A percentile compares a stretch with the other conserved stretches of the same genome.
Conservation (phyloP, 371 early-diverging fungal genomes). For the Mucor sp. region DNA sequence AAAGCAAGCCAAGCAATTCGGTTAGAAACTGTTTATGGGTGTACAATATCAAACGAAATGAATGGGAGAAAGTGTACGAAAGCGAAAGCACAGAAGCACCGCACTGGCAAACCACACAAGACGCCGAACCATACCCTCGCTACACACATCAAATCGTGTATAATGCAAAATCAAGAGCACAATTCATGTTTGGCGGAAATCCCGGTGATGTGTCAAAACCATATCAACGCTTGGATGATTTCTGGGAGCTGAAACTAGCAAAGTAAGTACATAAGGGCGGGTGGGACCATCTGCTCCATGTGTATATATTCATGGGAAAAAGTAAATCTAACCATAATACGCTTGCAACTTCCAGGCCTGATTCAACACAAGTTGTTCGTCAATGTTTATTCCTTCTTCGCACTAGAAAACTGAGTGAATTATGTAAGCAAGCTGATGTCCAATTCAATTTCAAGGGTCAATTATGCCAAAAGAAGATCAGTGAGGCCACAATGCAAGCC, state of each 20-base stretch:
- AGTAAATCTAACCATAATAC: no score
- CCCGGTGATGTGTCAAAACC: conserved; percentile 66
- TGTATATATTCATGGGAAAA: no score
- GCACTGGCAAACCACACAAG: conserved; percentile 15
- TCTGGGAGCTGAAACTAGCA: conserved; percentile 80
- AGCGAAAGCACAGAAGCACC: conserved; percentile 52
- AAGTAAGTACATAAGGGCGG: conserved; percentile 55
- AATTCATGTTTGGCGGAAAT: conserved; percentile 92
- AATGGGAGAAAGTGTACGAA: conserved; percentile 77
- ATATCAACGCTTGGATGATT: conserved; percentile 75
- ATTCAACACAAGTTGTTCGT: conserved; percentile 62
- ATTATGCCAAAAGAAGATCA: not conserved
- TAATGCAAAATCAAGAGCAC: conserved; percentile 56
- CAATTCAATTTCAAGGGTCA: conserved; percentile 34
- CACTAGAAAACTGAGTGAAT: conserved; percentile 66
- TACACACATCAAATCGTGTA: conserved; percentile 89
- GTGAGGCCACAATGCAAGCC: conserved; percentile 44
- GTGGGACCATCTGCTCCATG: no score
- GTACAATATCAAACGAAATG: conserved; percentile 59
- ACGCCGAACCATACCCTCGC: conserved; percentile 74
- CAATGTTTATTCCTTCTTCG: conserved; percentile 65
- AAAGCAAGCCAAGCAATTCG: conserved; percentile 63
- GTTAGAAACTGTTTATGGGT: conserved; percentile 71
- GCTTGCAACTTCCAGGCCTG: no score
- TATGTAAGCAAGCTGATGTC: conserved; percentile 42